Evolutionary conservation across 352 stramenopile genomes (phyloP).

Genomic region (Pythium sp.): DNA sequence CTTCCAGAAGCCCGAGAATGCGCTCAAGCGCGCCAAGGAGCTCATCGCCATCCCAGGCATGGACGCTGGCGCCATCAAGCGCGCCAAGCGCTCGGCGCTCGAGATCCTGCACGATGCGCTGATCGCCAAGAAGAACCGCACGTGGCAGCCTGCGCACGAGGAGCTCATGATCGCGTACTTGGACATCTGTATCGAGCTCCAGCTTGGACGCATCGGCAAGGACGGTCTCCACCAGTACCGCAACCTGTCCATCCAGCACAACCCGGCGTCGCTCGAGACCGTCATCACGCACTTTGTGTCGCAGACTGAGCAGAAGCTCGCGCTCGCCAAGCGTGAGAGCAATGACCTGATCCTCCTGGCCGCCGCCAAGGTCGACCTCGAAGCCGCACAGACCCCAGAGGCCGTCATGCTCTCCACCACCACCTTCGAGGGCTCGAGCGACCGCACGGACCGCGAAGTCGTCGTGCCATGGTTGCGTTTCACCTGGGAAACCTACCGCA

Average conservation of each 20-base stretch:
- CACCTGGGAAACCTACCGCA: conserved; percentile 98
- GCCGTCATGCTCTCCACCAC: conserved; percentile 96
- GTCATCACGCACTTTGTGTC: conserved; percentile 93
- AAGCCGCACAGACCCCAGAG: conserved; percentile 93
- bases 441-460: conserved; percentile 93
- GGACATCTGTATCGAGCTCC: conserved; percentile 95
- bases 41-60: conserved; percentile 74
- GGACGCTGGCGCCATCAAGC: conserved; percentile 65
- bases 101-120: conserved; percentile 94
- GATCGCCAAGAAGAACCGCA: conserved; percentile 93
- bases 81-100: conserved; percentile 77
- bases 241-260: conserved; percentile 93
- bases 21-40: conserved; percentile 89
- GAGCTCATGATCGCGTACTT: conserved; percentile 97
- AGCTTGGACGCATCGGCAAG: conserved; percentile 94
- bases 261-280: conserved; percentile 93
- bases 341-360: conserved; percentile 83
- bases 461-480: conserved; percentile 94
- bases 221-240: conserved; percentile 98
- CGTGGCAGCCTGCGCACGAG: conserved; percentile 97
- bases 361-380: conserved; percentile 86
- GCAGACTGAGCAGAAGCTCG: conserved; percentile 87
- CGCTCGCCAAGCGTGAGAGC: conserved; percentile 78
- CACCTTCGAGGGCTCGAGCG: conserved; percentile 93
- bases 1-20: conserved; percentile 91